Conservation (phyloP, 75 land plant genomes). For the Pinus taeda region DNA sequence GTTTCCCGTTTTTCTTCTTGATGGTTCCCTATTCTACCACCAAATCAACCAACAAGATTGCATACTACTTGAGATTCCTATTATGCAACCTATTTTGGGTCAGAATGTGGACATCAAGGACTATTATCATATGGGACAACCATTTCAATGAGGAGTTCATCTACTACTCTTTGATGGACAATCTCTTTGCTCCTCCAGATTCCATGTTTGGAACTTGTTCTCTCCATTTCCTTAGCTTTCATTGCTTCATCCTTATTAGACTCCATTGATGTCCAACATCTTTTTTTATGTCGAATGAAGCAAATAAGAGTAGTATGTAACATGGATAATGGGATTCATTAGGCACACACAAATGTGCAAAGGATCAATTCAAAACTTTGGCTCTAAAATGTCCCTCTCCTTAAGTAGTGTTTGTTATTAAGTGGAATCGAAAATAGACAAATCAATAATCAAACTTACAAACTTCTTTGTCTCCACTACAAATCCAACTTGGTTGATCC, state of each 20-base stretch:
- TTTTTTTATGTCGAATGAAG: too few species aligned
- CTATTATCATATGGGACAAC: constrained; percentile 52
- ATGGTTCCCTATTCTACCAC: constrained; percentile 15
- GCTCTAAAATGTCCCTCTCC: too few species aligned
- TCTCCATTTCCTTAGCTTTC: constrained; percentile 54
- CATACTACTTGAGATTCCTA: constrained; percentile 61
- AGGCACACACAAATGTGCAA: too few species aligned
- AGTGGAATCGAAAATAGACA: too few species aligned
- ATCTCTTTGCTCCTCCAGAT: constrained; percentile 50
- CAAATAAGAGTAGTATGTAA: too few species aligned
- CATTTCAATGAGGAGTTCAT: constrained; percentile 67
- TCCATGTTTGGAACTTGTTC: constrained; percentile 47
- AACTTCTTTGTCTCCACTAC: too few species aligned
- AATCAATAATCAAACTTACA: too few species aligned
- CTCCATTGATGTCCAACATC: constrained; percentile 18
- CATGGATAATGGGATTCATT: too few species aligned
- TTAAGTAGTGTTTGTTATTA: too few species aligned
- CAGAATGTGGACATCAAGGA: constrained; percentile 62
- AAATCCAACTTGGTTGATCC: too few species aligned
- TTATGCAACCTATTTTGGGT: constrained; percentile 29
- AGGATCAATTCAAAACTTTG: too few species aligned
- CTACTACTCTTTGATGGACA: constrained; percentile 58
- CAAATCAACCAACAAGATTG: constrained; percentile 56
- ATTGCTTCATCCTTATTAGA: constrained; percentile 64
- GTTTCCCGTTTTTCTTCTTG: constrained; percentile 55